A percentile compares a stretch with the other conserved stretches of the same genome.
Evolutionary conservation across 495 filamentous ascomycete species (phyloP).

Genomic region (Penicillium bialowiezense): DNA sequence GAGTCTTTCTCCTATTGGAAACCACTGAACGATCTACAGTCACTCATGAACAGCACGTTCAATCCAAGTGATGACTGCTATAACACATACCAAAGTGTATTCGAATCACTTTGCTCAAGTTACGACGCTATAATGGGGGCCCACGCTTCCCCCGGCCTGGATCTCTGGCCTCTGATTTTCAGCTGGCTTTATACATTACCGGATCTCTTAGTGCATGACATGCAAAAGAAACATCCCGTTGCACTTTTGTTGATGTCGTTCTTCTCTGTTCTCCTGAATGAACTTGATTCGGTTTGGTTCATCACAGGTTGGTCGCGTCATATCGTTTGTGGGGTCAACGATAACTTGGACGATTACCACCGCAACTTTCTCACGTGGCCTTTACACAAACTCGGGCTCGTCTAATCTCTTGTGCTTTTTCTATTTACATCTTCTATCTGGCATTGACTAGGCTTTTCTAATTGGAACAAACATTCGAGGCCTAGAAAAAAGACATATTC

Average conservation of each 20-base stretch:
- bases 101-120: not conserved
- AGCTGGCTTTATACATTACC: no score
- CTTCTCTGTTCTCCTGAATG: conserved; percentile 8
- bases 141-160: not conserved
- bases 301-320: conserved; percentile 9
- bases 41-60: not conserved
- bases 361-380: no score
- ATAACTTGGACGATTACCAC: no score
- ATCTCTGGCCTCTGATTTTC: not conserved
- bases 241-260: conserved; percentile 8
- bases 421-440: no score
- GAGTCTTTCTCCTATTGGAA: no score
- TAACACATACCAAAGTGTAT: not conserved
- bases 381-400: no score
- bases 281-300: conserved; percentile 7
- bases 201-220: conserved; percentile 1
- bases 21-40: no score
- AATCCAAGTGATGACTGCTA: not conserved
- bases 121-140: not conserved
- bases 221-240: conserved; percentile 1
- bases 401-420: no score
- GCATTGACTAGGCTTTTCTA: no score
- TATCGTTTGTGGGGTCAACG: conserved; percentile 1
- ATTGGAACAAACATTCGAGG: no score
- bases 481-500: no score